These are phyloP conservation scores for Eimeria acervulina DNA, from an alignment of 169 alveolate species.

Conservation along the genomic window DNA sequence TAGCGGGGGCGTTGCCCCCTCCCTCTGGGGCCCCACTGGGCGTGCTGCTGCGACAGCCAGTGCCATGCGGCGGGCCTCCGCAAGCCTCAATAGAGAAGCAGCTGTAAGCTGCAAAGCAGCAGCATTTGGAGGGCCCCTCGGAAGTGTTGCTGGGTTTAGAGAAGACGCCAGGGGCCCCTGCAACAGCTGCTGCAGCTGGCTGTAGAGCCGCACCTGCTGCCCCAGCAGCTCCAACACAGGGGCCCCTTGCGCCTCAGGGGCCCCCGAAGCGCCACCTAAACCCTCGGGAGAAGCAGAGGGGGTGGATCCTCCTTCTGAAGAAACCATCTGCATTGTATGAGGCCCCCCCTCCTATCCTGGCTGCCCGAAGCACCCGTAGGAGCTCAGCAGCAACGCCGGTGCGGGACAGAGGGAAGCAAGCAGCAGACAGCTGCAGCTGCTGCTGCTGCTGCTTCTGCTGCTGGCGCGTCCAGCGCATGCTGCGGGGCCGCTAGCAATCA, in stretches of 20 bases:
- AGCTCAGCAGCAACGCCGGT: neutral
- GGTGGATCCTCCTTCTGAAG: neutral
- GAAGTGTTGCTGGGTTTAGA: neutral
- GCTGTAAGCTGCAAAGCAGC: slow-evolving; percentile 18
- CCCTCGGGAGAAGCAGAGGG: slow-evolving; percentile 27
- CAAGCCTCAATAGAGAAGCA: slow-evolving; percentile 53
- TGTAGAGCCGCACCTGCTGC: slow-evolving; percentile 16
- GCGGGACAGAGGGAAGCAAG: neutral
- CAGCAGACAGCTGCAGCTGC: neutral
- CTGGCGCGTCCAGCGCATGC: slow-evolving; percentile 1
- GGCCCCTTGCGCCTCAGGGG: neutral
- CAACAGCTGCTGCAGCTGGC: slow-evolving; percentile 43
- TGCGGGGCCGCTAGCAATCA: neutral
- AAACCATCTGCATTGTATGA: neutral
- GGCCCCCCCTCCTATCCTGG: neutral
- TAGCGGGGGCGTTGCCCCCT: neutral
- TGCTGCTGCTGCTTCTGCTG: slow-evolving; percentile 52
- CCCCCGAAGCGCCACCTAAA: neutral
- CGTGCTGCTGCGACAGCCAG: slow-evolving; percentile 19
- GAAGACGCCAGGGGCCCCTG: slow-evolving; percentile 30
- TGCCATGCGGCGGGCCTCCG: slow-evolving; percentile 44
- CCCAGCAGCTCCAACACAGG: slow-evolving; percentile 7
- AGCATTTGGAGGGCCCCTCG: neutral
- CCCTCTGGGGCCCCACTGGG: neutral
- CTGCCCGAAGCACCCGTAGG: no score